Base-by-base conservation (phyloP, 2,329 filamentous ascomycete species). In the Claviceps sp. region DNA sequence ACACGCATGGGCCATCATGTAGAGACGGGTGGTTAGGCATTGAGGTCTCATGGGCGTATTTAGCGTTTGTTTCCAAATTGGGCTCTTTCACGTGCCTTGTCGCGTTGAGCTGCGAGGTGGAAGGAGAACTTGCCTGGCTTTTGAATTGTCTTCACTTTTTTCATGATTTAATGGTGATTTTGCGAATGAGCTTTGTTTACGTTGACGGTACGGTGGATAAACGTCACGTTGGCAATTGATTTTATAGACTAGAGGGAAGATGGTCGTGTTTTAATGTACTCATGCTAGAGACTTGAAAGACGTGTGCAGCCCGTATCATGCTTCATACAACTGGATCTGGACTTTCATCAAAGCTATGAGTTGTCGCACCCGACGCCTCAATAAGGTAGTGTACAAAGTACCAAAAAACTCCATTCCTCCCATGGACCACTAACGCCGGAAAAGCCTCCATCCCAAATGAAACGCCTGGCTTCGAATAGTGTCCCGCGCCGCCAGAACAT, bases 381-480 rank as follows among this genome's bases (percentile, higher is more conserved):
- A 22, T 14, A 13, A 40, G 16, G 38, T 8, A 20, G 17, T 4
- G 20, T n/a, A 11, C 29, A 47, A 3, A 36, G n/a, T 11, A 34
- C 26, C n/a, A 45, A 6, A 16, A 16, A 26, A 9, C 17, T 44
- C 4, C 42, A 50, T 45, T 34, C 11, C 29, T 17, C 37, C 16
- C 23, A 17, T 9, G 17, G 13, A 26, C 16, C 49, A 5, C 11
- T 20, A 48, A 52, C 23, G 50, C 50, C 47, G 16, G 22, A 11
- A 14, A 23, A 11, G 20, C 20, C 22, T 23, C 14, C 39, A 13
- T 29, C 47, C 36, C 17, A 22, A 2, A 17, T 20, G 14, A 42
- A 52, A 52, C 47, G 47, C 51, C 47, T 11, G 46, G 47, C 36
- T 29, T 17, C 47, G 7, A 47, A 23, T 36, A 22, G 16, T 43